Evolutionary conservation across 2,329 filamentous ascomycete species (phyloP), one percentile per base, ranked within the genome.

Genomic region (Thielaviopsis euricoi): DNA sequence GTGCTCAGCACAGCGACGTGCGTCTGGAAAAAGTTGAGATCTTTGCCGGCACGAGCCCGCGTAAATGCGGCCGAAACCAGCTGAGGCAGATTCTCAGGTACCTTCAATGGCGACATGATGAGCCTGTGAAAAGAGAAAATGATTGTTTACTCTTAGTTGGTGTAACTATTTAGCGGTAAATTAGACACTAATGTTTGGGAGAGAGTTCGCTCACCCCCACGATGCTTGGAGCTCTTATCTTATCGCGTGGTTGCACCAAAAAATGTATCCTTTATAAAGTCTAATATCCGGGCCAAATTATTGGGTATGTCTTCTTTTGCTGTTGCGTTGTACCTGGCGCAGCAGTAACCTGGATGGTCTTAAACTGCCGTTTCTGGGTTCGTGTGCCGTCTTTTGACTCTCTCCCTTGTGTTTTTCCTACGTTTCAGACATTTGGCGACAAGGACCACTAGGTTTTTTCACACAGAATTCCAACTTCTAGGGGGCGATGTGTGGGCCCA

Each of bases 11-110:
- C 62, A 4, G 74, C 67, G 51, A 76, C 79, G 59, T 79, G 73
- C 2, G 78, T 80, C 51, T 76, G 72, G 65, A 75, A 81, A 64
- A 77, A 81, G 53, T 70, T 71, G 56, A 82, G 65, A 61, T 80
- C 75, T 56, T 75, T 75, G 58, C 67, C 72, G 12, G 68, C 65
- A 12, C 69, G 70, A 19, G 79, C 78, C 52, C 71, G 73, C 57
- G 67, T 64, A 64, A 81, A 81, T 2, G 75, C 69, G 0, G 70
- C 59, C 55, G 70, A 73, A 58, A 81, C 76, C 15, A 81, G 72
- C 2, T 72, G 70, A 0, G 77, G 76, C 0, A 82, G 72, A 59
- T 76, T 74, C 2, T 66, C 9, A 6, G 53, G 60, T 15, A 52
- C 53, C 37, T 58, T 57, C n/a, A 52, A n/a, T 46, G 52, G 53